These are phyloP conservation scores for Starmerella apicola DNA, from an alignment of 805 yeast species.

Conservation along the genomic window DNA sequence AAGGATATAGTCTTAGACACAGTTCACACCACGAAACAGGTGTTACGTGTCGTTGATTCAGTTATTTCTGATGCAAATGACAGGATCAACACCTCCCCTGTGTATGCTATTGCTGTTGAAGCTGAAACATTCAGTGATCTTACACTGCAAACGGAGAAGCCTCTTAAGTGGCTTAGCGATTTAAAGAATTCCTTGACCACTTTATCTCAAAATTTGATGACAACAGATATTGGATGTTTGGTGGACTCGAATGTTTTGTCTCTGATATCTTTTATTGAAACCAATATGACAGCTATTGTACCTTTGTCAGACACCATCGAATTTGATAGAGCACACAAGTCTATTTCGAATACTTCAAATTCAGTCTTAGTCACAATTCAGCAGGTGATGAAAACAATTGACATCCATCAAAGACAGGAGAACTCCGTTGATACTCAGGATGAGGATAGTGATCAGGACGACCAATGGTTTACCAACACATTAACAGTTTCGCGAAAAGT, in stretches of 20 bases:
- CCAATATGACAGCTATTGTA: background rate
- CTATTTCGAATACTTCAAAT: slow-evolving; percentile 41
- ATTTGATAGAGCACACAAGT: slow-evolving; percentile 27
- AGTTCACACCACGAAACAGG: background rate
- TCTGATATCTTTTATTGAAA: background rate
- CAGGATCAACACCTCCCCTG: background rate
- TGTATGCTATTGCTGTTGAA: background rate
- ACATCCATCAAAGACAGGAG: background rate
- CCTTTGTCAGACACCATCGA: background rate
- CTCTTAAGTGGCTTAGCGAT: background rate
- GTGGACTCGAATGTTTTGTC: background rate
- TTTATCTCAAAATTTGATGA: background rate
- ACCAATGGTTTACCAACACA: slow-evolving; percentile 53
- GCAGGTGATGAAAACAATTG: slow-evolving; percentile 27
- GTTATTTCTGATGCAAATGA: background rate
- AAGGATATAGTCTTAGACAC: background rate
- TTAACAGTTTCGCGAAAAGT: slow-evolving; percentile 36
- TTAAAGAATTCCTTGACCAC: background rate
- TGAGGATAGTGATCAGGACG: slow-evolving; percentile 30
- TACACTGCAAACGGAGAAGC: background rate
- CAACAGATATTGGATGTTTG: background rate
- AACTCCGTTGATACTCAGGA: background rate
- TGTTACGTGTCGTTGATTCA: background rate
- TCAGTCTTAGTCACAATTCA: slow-evolving; percentile 60
- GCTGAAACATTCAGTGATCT: background rate